These are phyloP conservation scores for Buddleja alternifolia DNA, from an alignment of 257 asterid genomes.

Conservation along the genomic window DNA sequence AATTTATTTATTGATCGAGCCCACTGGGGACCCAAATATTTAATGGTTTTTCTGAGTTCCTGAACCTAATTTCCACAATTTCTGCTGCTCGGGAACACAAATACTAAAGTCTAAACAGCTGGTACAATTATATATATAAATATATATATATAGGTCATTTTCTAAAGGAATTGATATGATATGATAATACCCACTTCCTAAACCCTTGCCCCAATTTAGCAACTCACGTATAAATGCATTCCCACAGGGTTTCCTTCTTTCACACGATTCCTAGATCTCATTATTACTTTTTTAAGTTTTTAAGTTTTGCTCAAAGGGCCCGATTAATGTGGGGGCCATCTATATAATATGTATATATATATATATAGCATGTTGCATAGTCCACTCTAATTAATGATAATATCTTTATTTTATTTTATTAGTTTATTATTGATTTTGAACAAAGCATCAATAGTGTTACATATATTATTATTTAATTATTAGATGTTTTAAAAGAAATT, in stretches of 20 bases:
- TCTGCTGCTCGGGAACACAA: constrained; percentile 36
- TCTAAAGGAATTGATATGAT: constrained; percentile 30
- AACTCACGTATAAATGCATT: constrained; percentile 41
- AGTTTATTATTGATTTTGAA: no score
- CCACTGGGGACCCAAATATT: constrained; percentile 30
- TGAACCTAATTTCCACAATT: constrained; percentile 39
- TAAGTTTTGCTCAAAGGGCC: no score
- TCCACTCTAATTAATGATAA: no score
- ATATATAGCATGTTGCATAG: no score
- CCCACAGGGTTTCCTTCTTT: constrained; percentile 41
- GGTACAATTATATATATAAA: no score
- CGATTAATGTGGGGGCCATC: no score
- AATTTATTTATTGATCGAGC: constrained; percentile 28
- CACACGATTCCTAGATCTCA: constrained; percentile 59
- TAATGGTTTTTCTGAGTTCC: constrained; percentile 30
- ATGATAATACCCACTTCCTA: constrained; percentile 33
- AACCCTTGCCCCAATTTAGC: constrained; percentile 41
- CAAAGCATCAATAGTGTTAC: no score
- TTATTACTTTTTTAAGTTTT: no score
- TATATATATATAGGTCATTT: constrained; percentile 7
- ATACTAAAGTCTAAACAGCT: constrained; percentile 28
- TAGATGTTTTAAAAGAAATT: no score
- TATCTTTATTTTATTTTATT: no score
- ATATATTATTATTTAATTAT: no score
- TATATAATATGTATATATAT: no score